Percentiles rank a stretch among this genome's conserved stretches.
These are phyloP conservation scores for Xylariaceae sp. DNA, from an alignment of 2,329 filamentous ascomycete genomes.

Conservation along the genomic window DNA sequence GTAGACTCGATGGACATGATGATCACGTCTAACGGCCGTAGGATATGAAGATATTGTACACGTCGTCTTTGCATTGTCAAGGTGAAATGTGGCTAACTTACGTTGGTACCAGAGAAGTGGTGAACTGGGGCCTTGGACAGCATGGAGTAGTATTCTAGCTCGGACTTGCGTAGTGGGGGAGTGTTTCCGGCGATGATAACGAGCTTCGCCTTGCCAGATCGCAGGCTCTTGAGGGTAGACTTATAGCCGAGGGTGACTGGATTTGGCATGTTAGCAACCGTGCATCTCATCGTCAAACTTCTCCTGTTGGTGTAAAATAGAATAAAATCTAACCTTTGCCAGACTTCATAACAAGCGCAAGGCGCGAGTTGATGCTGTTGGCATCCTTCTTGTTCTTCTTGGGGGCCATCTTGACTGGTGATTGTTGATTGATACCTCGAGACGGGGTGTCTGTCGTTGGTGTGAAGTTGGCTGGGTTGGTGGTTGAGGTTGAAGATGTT, in stretches of 20 bases:
- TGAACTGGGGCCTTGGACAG: conserved; percentile 92
- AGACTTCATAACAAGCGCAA: conserved; percentile 50
- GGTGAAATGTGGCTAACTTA: conserved; percentile 59
- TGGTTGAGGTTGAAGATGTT: conserved; percentile 8
- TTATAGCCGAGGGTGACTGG: conserved; percentile 88
- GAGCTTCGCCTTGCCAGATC: conserved; percentile 97
- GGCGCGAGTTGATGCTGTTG: conserved; percentile 63
- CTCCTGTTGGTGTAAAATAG: conserved; percentile 41
- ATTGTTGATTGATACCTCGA: conserved; percentile 36
- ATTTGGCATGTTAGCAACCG: conserved; percentile 48
- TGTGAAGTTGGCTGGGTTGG: conserved; percentile 1
- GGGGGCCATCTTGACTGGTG: conserved; percentile 63
- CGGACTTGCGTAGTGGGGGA: conserved; percentile 94
- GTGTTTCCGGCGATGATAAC: conserved; percentile 96
- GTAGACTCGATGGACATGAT: conserved; percentile 50
- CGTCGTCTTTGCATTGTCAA: conserved; percentile 11
- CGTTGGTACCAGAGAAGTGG: conserved; percentile 98
- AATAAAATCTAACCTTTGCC: conserved; percentile 64
- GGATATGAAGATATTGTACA: background rate
- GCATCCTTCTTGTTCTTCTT: conserved; percentile 88
- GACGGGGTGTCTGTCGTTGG: conserved; percentile 11
- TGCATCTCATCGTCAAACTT: conserved; percentile 61
- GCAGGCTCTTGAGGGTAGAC: conserved; percentile 84
- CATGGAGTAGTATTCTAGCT: conserved; percentile 96
- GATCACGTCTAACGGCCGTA: conserved; percentile 8